Evolutionary conservation across 2,329 filamentous ascomycete genomes (phyloP).

Genomic region (Ascochyta lentis): DNA sequence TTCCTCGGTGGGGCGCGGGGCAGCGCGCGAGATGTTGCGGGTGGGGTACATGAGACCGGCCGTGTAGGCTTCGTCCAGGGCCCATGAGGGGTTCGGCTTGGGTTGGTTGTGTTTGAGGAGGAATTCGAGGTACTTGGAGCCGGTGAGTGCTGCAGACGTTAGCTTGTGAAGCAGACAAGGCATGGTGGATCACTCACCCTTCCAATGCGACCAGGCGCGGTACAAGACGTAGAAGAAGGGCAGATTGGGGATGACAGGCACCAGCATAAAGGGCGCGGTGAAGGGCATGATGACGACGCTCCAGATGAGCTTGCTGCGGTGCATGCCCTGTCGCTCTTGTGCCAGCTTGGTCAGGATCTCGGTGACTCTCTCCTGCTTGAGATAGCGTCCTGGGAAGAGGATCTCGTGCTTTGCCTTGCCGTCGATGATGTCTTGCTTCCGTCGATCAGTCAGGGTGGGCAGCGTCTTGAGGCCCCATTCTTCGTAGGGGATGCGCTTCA

Average conservation of each 20-base stretch:
- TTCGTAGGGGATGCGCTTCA: slow-evolving; percentile 90
- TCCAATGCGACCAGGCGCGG: slow-evolving; percentile 67
- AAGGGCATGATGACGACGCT: slow-evolving; percentile 70
- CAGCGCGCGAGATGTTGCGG: slow-evolving; percentile 49
- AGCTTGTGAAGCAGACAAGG: background rate
- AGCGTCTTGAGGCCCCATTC: slow-evolving; percentile 98
- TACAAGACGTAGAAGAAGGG: slow-evolving; percentile 97
- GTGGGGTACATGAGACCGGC: slow-evolving; percentile 55
- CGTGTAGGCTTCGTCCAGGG: slow-evolving; percentile 78
- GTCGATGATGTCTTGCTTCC: slow-evolving; percentile 67
- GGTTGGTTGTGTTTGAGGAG: slow-evolving; percentile 77
- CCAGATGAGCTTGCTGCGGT: slow-evolving; percentile 78
- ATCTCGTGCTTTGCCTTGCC: slow-evolving; percentile 73
- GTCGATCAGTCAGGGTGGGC: slow-evolving; percentile 75
- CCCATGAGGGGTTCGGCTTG: slow-evolving; percentile 67
- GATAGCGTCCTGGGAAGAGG: slow-evolving; percentile 74
- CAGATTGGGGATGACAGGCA: slow-evolving; percentile 89
- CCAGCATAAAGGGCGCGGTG: slow-evolving; percentile 78
- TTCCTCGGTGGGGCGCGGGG: slow-evolving; percentile 44
- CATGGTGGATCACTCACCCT: slow-evolving; percentile 20
- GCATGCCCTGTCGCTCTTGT: slow-evolving; percentile 79
- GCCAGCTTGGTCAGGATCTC: slow-evolving; percentile 73
- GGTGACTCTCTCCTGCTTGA: slow-evolving; percentile 69
- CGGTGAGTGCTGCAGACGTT: slow-evolving; percentile 67
- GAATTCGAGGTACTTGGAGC: slow-evolving; percentile 84